Conservation (phyloP, 2,329 filamentous ascomycete species). For the Ophiostoma australiae region DNA sequence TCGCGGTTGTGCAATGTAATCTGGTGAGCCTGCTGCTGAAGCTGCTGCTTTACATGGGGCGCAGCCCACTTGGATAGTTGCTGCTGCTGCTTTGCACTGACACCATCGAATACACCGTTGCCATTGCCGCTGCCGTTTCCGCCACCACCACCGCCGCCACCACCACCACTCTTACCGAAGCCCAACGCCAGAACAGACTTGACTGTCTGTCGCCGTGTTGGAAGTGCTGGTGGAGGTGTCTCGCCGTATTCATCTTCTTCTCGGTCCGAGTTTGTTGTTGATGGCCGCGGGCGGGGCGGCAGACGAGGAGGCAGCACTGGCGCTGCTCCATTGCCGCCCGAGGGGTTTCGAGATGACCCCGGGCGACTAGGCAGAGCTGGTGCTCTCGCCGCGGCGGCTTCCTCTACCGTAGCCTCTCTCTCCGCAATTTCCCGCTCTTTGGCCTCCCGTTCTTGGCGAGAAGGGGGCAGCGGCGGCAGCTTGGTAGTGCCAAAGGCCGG, state of each 20-base stretch:
- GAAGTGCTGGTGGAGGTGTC: constrained; percentile 51
- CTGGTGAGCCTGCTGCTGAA: neutral
- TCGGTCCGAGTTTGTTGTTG: neutral
- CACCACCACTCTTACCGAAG: constrained; percentile 23
- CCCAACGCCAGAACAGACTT: constrained; percentile 34
- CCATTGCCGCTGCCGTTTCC: too few relatives aligned
- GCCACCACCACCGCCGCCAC: neutral
- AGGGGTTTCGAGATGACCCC: neutral
- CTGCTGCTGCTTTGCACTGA: constrained; percentile 14
- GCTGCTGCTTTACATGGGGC: neutral
- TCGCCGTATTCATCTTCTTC: constrained; percentile 41
- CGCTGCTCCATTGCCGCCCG: neutral
- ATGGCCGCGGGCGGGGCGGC: constrained; percentile 42
- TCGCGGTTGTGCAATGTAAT: constrained; percentile 9
- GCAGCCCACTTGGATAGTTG: constrained; percentile 15
- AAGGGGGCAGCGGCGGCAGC: constrained; percentile 54
- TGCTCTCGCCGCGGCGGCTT: neutral
- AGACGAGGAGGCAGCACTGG: constrained; percentile 18
- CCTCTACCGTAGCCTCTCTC: neutral
- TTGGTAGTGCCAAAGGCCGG: constrained; percentile 53
- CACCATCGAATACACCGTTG: neutral
- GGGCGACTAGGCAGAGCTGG: constrained; percentile 23
- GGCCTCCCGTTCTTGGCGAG: constrained; percentile 50
- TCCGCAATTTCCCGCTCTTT: constrained; percentile 2
- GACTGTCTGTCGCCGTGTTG: constrained; percentile 38